Evolutionary conservation across 106 monocot genomes (phyloP).

Genomic region (Posidonia australis): DNA sequence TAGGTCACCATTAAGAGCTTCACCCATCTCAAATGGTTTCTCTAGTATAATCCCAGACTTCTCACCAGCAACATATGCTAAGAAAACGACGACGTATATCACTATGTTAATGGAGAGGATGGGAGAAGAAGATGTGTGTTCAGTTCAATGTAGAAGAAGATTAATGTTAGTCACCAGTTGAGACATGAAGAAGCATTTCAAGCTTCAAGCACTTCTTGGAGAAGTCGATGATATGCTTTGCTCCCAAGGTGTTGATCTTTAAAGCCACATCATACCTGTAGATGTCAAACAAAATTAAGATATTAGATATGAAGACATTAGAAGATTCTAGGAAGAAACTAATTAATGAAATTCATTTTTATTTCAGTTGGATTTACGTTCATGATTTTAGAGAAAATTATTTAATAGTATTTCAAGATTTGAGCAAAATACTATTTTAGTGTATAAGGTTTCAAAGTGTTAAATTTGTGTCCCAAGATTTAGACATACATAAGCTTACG

Average conservation of each 20-base stretch:
- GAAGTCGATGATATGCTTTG: slow-evolving; percentile 7
- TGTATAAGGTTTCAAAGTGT: not conserved
- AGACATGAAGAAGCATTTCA: slow-evolving; percentile 10
- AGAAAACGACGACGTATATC: not conserved
- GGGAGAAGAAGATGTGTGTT: not conserved
- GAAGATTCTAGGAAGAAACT: too few species aligned
- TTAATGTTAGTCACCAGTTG: slow-evolving; percentile 2
- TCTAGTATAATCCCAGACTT: slow-evolving; percentile 7
- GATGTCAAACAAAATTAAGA: not conserved
- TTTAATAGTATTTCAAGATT: not conserved
- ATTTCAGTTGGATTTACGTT: too few species aligned
- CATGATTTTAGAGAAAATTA: too few species aligned
- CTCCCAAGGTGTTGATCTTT: slow-evolving; percentile 2
- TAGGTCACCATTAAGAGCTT: not conserved
- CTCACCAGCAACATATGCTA: slow-evolving; percentile 11
- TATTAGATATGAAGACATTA: too few species aligned
- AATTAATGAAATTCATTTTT: too few species aligned
- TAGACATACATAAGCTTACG: too few species aligned
- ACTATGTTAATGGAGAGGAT: not conserved
- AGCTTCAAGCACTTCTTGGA: slow-evolving; percentile 10
- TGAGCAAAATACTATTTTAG: not conserved
- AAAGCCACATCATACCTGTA: slow-evolving; percentile 12
- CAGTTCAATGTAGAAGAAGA: not conserved
- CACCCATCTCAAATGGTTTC: slow-evolving; percentile 3
- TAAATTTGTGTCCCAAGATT: not conserved